phyloP scores from a whole-genome alignment of 768 basidiomycete species.

The Boletus reticuloceps region DNA sequence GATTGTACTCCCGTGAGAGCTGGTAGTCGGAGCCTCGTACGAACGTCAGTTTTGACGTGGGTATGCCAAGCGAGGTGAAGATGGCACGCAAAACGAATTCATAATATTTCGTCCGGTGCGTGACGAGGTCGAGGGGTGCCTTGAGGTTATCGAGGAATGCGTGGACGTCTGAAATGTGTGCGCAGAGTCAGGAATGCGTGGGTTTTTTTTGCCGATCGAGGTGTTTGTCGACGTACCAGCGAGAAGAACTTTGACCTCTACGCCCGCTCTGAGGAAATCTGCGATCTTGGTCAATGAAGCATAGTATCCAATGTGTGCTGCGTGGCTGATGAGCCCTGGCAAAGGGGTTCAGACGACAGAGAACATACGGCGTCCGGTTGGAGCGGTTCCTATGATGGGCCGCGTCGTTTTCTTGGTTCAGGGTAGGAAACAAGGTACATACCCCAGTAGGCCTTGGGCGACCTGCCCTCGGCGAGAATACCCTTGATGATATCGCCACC shows the following conservation, averaged over 20 bases:
- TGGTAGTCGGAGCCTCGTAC: constrained; percentile 93
- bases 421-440: constrained; percentile 16
- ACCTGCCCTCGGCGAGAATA: constrained; percentile 71
- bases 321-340: neutral
- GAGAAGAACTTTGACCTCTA: constrained; percentile 79
- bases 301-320: constrained; percentile 97
- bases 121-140: constrained; percentile 89
- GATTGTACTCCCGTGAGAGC: constrained; percentile 84
- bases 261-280: constrained; percentile 90
- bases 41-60: constrained; percentile 78
- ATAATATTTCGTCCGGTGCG: constrained; percentile 89
- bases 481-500: constrained; percentile 82
- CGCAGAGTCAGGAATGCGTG: constrained; percentile 57
- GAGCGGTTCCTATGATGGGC: constrained; percentile 71
- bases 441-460: constrained; percentile 93
- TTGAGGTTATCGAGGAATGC: constrained; percentile 89
- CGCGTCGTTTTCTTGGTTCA: neutral
- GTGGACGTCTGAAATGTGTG: too few relatives aligned
- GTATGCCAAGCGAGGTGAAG: constrained; percentile 87
- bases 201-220: constrained; percentile 52
- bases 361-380: constrained; percentile 88
- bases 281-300: constrained; percentile 93
- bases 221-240: constrained; percentile 50
- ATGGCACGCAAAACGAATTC: constrained; percentile 76
- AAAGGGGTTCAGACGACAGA: neutral